phyloP scores from a whole-genome alignment of 83 land plant species.

The Picea engelmannii region DNA sequence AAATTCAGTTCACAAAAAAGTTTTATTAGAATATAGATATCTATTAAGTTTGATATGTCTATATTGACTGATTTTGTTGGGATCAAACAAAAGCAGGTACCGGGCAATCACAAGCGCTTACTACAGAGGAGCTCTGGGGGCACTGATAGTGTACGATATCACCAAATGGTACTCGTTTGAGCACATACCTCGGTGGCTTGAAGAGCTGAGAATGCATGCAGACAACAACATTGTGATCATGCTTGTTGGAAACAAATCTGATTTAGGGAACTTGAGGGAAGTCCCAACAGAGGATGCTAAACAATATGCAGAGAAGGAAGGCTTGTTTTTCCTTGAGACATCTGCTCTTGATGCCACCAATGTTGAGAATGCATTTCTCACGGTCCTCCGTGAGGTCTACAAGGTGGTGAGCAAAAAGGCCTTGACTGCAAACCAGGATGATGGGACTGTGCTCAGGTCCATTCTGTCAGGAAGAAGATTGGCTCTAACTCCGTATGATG shows the following conservation, averaged over 20 bases:
- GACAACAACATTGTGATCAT: constrained; percentile 31
- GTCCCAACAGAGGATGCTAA: constrained; percentile 33
- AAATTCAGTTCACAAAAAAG: no score
- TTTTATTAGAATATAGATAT: no score
- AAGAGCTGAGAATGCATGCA: constrained; percentile 3
- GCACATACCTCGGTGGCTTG: background rate
- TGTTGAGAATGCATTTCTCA: constrained; percentile 46
- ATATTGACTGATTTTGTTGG: no score
- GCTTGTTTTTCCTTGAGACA: constrained; percentile 52
- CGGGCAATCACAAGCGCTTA: constrained; percentile 6
- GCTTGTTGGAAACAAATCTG: constrained; percentile 46
- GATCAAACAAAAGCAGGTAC: background rate
- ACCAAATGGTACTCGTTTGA: constrained; percentile 3
- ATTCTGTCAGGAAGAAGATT: no score
- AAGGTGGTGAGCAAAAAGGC: no score
- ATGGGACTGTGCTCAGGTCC: no score
- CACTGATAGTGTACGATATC: constrained; percentile 3
- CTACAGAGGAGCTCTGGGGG: constrained; percentile 2
- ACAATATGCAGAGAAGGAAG: constrained; percentile 41
- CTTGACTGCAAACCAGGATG: no score
- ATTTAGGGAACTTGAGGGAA: constrained; percentile 18
- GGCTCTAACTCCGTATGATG: no score
- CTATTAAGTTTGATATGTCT: no score
- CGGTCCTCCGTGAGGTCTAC: no score
- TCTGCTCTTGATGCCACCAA: constrained; percentile 58